Conservation (phyloP, 352 stramenopile genomes). For the Pythium monospermum region DNA sequence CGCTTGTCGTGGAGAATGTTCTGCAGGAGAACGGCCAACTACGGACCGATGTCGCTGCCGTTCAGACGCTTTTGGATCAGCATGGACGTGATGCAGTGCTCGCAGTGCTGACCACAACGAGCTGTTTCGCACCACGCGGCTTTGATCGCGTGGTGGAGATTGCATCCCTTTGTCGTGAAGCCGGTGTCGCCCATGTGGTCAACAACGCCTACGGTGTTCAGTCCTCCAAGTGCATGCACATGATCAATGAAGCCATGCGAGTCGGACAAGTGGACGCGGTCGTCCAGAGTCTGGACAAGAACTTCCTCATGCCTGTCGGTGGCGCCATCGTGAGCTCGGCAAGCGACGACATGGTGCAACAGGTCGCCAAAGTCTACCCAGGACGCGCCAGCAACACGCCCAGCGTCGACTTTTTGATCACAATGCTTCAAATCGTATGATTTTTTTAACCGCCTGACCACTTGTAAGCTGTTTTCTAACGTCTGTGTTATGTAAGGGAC, state of each 20-base stretch:
- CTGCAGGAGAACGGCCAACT: constrained; percentile 71
- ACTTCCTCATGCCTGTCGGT: constrained; percentile 97
- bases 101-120: constrained; percentile 97
- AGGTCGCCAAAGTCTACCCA: constrained; percentile 93
- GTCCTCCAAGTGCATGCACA: constrained; percentile 90
- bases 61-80: constrained; percentile 59
- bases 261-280: constrained; percentile 94
- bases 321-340: constrained; percentile 83
- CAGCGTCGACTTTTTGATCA: constrained; percentile 98
- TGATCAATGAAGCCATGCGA: constrained; percentile 88
- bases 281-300: constrained; percentile 99
- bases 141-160: constrained; percentile 94
- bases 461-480: not conserved
- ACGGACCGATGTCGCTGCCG: constrained; percentile 84
- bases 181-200: constrained; percentile 92
- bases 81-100: constrained; percentile 74
- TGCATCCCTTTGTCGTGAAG: constrained; percentile 81
- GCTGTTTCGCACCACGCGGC: constrained; percentile 96
- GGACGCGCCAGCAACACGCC: constrained; percentile 93
- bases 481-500: constrained; percentile 23
- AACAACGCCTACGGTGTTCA: constrained; percentile 99
- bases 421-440: constrained; percentile 96
- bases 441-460: not conserved
- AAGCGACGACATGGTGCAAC: constrained; percentile 67
- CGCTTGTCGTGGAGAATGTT: constrained; percentile 83